Conservation (phyloP, 495 filamentous ascomycete genomes). For the Talaromyces proteolyticus region DNA sequence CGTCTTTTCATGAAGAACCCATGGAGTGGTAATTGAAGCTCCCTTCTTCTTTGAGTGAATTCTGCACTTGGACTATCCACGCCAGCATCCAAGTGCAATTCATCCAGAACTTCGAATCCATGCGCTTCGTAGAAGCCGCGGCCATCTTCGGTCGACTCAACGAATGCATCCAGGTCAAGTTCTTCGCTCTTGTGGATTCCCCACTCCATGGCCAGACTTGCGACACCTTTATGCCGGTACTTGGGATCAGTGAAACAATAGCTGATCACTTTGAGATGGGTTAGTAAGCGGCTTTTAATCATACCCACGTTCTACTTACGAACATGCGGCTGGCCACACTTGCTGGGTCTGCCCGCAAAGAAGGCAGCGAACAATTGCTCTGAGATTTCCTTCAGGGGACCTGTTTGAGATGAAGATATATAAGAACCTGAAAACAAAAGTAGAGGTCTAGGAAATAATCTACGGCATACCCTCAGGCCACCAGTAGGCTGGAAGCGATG, state of each 20-base stretch:
- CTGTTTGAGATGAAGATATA: neutral
- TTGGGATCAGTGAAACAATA: constrained; percentile 25
- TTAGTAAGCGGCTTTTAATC: too few species aligned
- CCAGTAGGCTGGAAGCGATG: constrained; percentile 18
- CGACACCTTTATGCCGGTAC: constrained; percentile 29
- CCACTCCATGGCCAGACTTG: constrained; percentile 33
- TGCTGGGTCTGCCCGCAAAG: constrained; percentile 12
- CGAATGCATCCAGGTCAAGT: constrained; percentile 28
- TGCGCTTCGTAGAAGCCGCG: constrained; percentile 29
- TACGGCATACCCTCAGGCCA: constrained; percentile 19
- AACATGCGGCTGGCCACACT: constrained; percentile 18
- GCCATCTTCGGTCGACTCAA: constrained; percentile 33
- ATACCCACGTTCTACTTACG: too few species aligned
- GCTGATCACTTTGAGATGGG: constrained; percentile 16
- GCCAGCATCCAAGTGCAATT: neutral
- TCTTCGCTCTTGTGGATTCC: constrained; percentile 30
- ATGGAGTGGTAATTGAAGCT: neutral
- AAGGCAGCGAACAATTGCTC: constrained; percentile 19
- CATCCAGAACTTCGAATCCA: constrained; percentile 17
- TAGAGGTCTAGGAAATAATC: neutral
- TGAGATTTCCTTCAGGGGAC: constrained; percentile 9
- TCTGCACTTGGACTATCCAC: neutral
- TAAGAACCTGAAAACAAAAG: neutral
- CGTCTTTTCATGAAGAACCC: neutral
- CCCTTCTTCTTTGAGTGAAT: neutral